Conservation (phyloP, 169 alveolate species). For the Plasmodium yoelii region DNA sequence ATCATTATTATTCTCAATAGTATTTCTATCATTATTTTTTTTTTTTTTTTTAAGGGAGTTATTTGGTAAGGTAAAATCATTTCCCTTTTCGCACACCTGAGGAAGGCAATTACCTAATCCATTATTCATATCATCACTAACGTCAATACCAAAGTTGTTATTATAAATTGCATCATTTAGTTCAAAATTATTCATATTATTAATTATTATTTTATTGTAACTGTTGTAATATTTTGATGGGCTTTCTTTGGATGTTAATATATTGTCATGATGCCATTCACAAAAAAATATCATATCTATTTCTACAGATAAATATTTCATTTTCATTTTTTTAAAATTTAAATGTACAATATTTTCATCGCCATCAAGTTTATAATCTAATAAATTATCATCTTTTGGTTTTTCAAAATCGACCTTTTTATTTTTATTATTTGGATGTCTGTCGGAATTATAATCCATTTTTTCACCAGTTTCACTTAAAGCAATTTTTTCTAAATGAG, state of each 20-base stretch:
- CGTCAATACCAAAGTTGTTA: not conserved
- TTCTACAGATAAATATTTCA: conserved; percentile 50
- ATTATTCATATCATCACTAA: not conserved
- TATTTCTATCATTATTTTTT: not conserved
- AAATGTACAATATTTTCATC: conserved; percentile 24
- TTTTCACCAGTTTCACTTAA: not conserved
- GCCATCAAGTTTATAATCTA: conserved; percentile 37
- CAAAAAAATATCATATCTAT: conserved; percentile 22
- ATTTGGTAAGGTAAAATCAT: not conserved
- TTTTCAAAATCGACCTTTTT: not conserved
- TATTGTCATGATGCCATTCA: not conserved
- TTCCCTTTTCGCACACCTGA: not conserved
- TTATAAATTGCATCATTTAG: not conserved
- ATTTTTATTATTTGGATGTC: not conserved
- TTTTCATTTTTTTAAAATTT: conserved; percentile 43
- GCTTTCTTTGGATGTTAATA: not conserved
- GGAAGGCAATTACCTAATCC: not conserved
- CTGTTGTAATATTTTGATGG: not conserved
- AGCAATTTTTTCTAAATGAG: not conserved
- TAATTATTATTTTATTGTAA: not conserved
- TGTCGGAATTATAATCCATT: not conserved
- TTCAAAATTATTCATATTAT: not conserved
- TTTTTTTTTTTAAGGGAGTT: not conserved
- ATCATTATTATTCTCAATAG: not conserved
- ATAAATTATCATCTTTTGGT: not conserved